Percentiles rank a stretch among this genome's conserved stretches.
phyloP scores from a whole-genome alignment of 768 basidiomycete species.

The Phaffia australis region DNA sequence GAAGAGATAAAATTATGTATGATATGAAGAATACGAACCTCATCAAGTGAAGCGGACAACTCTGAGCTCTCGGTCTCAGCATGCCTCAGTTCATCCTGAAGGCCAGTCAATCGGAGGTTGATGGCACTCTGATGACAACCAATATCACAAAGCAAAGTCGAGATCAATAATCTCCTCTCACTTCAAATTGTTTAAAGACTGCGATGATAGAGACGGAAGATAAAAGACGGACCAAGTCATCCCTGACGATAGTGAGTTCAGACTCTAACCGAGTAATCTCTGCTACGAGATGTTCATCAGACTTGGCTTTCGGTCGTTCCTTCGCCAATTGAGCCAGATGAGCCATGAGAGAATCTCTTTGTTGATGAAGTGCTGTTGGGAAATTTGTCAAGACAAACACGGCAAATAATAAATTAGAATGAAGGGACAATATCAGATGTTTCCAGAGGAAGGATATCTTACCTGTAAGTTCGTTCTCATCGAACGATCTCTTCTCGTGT shows the following conservation, averaged over 20 bases:
- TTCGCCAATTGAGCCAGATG: conserved; percentile 76
- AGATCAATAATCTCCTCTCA: not conserved
- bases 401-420: not conserved
- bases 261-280: conserved; percentile 73
- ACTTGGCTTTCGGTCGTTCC: conserved; percentile 68
- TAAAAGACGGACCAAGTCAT: conserved; percentile 61
- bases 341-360: conserved; percentile 57
- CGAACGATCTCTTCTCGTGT: conserved; percentile 73
- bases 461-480: conserved; percentile 89
- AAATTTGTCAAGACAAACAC: not conserved
- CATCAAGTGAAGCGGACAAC: conserved; percentile 5
- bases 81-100: conserved; percentile 75
- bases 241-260: conserved; percentile 58
- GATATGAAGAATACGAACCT: conserved; percentile 1
- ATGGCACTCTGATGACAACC: conserved; percentile 51
- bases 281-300: conserved; percentile 64
- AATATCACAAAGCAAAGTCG: not conserved
- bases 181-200: not conserved
- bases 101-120: conserved; percentile 61
- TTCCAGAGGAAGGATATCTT: conserved; percentile 19
- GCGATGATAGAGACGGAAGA: not conserved
- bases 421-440: not conserved
- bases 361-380: conserved; percentile 46
- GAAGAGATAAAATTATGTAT: not conserved
- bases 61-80: conserved; percentile 56